Conservation (phyloP, 2,329 filamentous ascomycete species). For the Claviceps sp. region DNA sequence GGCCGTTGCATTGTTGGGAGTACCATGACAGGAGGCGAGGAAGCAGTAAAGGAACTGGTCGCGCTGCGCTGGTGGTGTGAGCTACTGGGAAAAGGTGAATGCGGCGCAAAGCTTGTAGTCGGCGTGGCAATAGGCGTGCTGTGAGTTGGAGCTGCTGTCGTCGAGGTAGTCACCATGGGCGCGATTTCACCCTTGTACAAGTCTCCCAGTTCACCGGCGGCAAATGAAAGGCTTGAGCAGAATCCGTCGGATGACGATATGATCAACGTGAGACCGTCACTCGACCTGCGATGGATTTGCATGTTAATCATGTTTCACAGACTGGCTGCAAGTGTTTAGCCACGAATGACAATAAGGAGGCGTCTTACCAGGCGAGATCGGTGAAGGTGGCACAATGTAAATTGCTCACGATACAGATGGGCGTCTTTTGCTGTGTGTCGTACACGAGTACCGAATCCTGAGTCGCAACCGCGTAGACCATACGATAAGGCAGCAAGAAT, state of each 20-base stretch:
- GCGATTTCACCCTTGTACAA: conserved; percentile 57
- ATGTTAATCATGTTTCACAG: conserved; percentile 14
- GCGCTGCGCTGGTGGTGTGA: conserved; percentile 42
- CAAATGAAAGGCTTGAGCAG: conserved; percentile 82
- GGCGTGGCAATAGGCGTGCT: conserved; percentile 60
- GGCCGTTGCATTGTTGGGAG: conserved; percentile 52
- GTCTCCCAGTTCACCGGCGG: conserved; percentile 71
- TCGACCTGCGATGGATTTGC: conserved; percentile 26
- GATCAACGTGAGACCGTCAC: conserved; percentile 47
- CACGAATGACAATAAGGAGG: not conserved
- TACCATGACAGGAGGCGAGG: conserved; percentile 39
- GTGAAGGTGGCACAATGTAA: conserved; percentile 96
- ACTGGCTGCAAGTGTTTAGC: not conserved
- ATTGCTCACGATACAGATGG: conserved; percentile 90
- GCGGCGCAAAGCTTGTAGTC: conserved; percentile 47
- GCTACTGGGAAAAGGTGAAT: conserved; percentile 40
- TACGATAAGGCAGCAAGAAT: conserved; percentile 80
- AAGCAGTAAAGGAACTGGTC: conserved; percentile 42
- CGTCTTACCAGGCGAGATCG: conserved; percentile 74
- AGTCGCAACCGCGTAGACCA: conserved; percentile 93
- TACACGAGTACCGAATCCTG: conserved; percentile 92
- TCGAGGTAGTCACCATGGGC: conserved; percentile 23
- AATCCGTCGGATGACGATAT: conserved; percentile 98
- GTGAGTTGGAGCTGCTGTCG: conserved; percentile 37
- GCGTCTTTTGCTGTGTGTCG: conserved; percentile 92